Percentiles rank a stretch among this genome's conserved stretches.
Conservation (phyloP, 2,329 filamentous ascomycete genomes). For the Hypoxylon sp. region DNA sequence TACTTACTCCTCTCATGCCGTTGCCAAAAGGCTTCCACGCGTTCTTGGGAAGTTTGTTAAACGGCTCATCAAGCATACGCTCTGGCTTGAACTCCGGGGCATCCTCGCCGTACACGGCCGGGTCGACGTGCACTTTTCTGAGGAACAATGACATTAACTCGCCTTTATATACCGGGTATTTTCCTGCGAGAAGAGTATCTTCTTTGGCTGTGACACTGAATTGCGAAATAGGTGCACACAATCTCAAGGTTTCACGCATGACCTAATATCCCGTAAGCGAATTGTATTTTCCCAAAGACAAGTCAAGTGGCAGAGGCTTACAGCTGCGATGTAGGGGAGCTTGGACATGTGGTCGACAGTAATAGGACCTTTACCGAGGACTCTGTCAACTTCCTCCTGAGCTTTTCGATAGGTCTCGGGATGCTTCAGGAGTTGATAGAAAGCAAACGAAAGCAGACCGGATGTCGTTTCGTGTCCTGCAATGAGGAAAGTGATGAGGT, state of each 20-base stretch:
- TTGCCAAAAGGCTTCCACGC: slow-evolving; percentile 80
- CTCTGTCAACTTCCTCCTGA: slow-evolving; percentile 72
- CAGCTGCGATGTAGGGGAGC: slow-evolving; percentile 71
- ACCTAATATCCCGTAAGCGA: slow-evolving; percentile 46
- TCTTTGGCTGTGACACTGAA: slow-evolving; percentile 64
- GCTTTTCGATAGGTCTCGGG: slow-evolving; percentile 67
- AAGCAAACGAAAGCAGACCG: slow-evolving; percentile 70
- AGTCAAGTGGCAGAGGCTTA: slow-evolving; percentile 39
- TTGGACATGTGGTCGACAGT: slow-evolving; percentile 68
- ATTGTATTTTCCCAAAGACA: neutral
- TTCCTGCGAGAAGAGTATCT: slow-evolving; percentile 65
- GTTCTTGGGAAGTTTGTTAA: slow-evolving; percentile 69
- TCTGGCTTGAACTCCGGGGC: slow-evolving; percentile 74
- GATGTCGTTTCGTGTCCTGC: slow-evolving; percentile 78
- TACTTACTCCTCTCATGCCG: slow-evolving; percentile 62
- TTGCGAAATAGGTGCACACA: slow-evolving; percentile 67
- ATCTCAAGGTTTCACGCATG: slow-evolving; percentile 71
- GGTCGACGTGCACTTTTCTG: slow-evolving; percentile 66
- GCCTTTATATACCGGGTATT: slow-evolving; percentile 65
- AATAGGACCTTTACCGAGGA: slow-evolving; percentile 67
- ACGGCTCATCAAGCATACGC: slow-evolving; percentile 74
- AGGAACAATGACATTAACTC: slow-evolving; percentile 61
- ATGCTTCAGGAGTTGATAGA: slow-evolving; percentile 71
- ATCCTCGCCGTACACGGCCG: slow-evolving; percentile 70
- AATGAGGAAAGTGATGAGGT: slow-evolving; percentile 77